Conservation (phyloP, 225 moss, liverwort and hornwort genomes). For the Neckera pumila region DNA sequence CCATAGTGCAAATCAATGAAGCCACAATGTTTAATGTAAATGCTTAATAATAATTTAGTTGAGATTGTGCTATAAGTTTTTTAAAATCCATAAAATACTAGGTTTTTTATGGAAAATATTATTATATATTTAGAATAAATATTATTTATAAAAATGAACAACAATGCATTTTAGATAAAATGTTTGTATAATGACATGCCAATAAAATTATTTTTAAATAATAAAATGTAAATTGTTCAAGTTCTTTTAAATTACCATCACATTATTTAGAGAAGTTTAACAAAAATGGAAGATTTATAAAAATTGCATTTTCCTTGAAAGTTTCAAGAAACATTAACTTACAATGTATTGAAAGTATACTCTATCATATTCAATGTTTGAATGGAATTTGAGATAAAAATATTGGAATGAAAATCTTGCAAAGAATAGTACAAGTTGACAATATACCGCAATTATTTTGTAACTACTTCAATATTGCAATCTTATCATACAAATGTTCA, state of each 20-base stretch:
- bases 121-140: neutral
- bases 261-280: too few species aligned
- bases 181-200: too few species aligned
- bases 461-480: neutral
- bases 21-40: neutral
- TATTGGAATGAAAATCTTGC: neutral
- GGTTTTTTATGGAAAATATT: neutral
- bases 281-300: neutral
- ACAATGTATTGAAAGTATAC: neutral
- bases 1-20: neutral
- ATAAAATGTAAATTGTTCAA: too few species aligned
- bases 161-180: too few species aligned
- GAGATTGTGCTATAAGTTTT: neutral
- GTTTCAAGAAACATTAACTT: neutral
- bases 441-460: neutral
- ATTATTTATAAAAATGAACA: neutral
- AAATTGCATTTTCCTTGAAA: neutral
- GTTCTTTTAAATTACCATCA: neutral
- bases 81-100: neutral
- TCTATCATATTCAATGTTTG: neutral
- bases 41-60: too few species aligned
- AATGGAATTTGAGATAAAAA: neutral
- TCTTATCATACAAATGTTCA: neutral
- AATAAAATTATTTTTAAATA: neutral
- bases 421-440: neutral